Base-by-base conservation (phyloP, 305 asterid genomes). In the Salvia sclarea region DNA sequence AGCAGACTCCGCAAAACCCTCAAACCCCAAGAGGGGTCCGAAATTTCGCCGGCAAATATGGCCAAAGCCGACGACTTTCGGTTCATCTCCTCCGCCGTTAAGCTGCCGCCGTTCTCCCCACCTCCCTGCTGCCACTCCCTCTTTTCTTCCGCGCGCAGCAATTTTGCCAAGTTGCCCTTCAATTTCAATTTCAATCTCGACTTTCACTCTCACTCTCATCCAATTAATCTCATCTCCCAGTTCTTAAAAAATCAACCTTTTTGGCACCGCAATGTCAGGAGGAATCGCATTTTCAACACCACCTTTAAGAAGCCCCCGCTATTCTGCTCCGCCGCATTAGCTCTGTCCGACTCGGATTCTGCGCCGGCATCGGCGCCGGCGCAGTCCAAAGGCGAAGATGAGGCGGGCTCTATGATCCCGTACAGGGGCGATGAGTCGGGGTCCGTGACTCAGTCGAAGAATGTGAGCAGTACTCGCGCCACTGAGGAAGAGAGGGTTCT, bases 401-500 rank as follows among this genome's bases (percentile, higher is more conserved):
- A 83, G 5, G 69, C 65, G 25, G 71, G 66, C 13, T 69, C 76
- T 60, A 30, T 65, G 66, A 35, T 60, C 71, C 89, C 79, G 76
- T 57, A 65, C 64, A 70, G 67, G 67, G 79, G 77, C 28, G 81
- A 74, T 37, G 84, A 85, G 30, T 50, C 58, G 28, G 77, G 64
- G 9, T 76, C 73, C n/a, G 67, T 74, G 66, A 55, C 76, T 60
- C 96, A 76, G 77, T 54, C 85, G 69, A 77, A 86, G 77, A 80
- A 75, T 59, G 77, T 79, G 71, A 75, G 82, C 18, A 63, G 75
- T 14, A 76, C 75, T 41, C 76, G 77, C 2, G 67, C 79, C 12
- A 80, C 81, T 17, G 85, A 82, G 77, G 97, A 90, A 53, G 98
- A 93, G 80, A 87, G 96, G 80, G 91, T 90, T 67, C 70, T 93